Base-by-base conservation (phyloP, 2,329 filamentous ascomycete species). In the Bipolaris oryzae region DNA sequence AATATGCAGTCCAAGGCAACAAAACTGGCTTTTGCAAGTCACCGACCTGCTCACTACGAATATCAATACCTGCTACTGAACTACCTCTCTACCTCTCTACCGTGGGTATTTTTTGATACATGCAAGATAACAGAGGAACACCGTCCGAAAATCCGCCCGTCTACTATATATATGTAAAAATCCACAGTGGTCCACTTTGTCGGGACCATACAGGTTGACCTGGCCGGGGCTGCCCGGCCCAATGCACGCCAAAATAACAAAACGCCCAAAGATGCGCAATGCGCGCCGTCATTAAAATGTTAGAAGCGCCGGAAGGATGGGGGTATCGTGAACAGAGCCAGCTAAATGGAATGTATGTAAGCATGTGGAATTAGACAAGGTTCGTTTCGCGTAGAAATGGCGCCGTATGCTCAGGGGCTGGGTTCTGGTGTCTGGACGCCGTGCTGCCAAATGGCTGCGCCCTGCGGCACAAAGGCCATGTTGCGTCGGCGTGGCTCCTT, bases 371-470 rank as follows among this genome's bases (percentile, higher is more conserved):
- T 23, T 23, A 47, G 42, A 53, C 50, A 28, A 48, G 44, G 49
- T 49, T 57, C 50, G 50, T 53, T 37, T 49, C 53, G 34, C 48
- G 37, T 51, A 21, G 44, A 16, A 10, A 11, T 28, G 20, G 43
- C 20, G 46, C 28, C 37, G 28, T 42, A 20, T 16, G 28, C 34
- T 71, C 62, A 76, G 38, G 75, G 75, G 60, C 74, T 77, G n/a
- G 74, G 75, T 50, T 74, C 74, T 7, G 75, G 75, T n/a, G 75
- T 77, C 46, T 73, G 69, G 35, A 73, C 57, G 18, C 75, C 75
- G 47, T 71, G 55, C 42, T 54, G 61, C 73, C 74, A 75, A 9
- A 72, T 61, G 7, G 72, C 63, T 10, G 65, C 61, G 16, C 74
- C 71, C 7, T 62, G 58, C 18, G 74, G 63, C 50, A 58, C 58